Evolutionary conservation across 2,329 filamentous ascomycete genomes (phyloP).

Genomic region (Fusarium pilosicola): DNA sequence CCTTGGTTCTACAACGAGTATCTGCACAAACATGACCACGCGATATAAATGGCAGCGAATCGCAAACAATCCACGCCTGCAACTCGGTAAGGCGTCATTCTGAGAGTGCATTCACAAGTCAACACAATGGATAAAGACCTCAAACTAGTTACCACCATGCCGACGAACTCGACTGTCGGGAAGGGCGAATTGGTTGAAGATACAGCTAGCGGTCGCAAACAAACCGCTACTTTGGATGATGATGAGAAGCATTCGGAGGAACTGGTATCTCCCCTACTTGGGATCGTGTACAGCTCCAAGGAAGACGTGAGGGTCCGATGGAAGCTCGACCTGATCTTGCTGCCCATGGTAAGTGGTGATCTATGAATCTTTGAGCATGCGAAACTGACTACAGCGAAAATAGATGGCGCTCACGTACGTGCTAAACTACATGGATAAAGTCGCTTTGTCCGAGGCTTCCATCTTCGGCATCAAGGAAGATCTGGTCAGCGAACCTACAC

Average conservation of each 20-base stretch:
- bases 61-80: accelerated
- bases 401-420: not conserved
- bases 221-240: accelerated
- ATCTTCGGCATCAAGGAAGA: not conserved
- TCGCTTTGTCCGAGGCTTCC: not conserved
- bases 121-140: not conserved
- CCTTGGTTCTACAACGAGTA: accelerated
- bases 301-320: not conserved
- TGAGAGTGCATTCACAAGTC: accelerated
- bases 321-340: not conserved
- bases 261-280: accelerated
- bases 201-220: not conserved
- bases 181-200: not conserved
- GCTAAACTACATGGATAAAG: not conserved
- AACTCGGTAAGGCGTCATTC: accelerated
- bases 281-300: not conserved
- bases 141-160: not conserved
- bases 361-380: accelerated
- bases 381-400: accelerated
- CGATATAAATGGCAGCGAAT: not conserved
- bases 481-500: accelerated
- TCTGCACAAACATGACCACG: not conserved
- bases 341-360: not conserved
- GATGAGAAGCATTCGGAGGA: accelerated
- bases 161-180: not conserved